Percentiles rank a stretch among this genome's conserved stretches.
phyloP scores from a whole-genome alignment of 176 grass and related monocot species.

The Rhipidocladum racemiflorum region DNA sequence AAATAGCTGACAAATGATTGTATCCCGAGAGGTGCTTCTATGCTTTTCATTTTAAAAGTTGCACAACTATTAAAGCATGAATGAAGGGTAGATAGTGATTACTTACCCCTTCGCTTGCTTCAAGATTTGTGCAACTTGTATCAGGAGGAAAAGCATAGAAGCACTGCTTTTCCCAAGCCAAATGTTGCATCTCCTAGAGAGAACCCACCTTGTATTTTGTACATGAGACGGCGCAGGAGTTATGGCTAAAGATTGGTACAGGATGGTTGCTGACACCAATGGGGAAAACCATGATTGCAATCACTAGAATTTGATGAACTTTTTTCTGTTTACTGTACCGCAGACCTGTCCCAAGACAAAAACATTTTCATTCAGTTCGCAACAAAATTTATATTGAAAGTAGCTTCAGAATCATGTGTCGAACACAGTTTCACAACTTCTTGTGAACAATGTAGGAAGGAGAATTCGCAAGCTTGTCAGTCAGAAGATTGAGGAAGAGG shows the following conservation, averaged over 20 bases:
- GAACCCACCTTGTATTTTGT: neutral
- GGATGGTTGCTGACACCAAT: neutral
- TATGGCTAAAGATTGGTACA: neutral
- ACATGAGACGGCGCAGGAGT: neutral
- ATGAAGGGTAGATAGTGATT: no score
- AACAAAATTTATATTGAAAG: neutral
- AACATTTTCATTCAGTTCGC: neutral
- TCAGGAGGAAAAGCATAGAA: no score
- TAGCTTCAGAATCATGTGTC: constrained; percentile 21
- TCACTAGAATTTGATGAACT: neutral
- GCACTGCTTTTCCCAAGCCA: neutral
- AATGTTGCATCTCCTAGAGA: neutral
- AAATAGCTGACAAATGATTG: constrained; percentile 25
- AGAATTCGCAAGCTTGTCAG: constrained; percentile 59
- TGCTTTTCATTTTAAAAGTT: no score
- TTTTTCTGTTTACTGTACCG: neutral
- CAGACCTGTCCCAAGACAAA: neutral
- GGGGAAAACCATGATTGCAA: neutral
- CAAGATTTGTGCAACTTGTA: no score
- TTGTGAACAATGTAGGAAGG: constrained; percentile 73
- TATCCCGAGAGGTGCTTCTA: no score
- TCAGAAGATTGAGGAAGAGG: constrained; percentile 88
- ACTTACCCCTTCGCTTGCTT: no score
- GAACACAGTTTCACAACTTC: constrained; percentile 11
- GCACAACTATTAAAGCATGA: no score